phyloP scores from a whole-genome alignment of 2,329 filamentous ascomycete species.

The Elsinoe necatrix region DNA sequence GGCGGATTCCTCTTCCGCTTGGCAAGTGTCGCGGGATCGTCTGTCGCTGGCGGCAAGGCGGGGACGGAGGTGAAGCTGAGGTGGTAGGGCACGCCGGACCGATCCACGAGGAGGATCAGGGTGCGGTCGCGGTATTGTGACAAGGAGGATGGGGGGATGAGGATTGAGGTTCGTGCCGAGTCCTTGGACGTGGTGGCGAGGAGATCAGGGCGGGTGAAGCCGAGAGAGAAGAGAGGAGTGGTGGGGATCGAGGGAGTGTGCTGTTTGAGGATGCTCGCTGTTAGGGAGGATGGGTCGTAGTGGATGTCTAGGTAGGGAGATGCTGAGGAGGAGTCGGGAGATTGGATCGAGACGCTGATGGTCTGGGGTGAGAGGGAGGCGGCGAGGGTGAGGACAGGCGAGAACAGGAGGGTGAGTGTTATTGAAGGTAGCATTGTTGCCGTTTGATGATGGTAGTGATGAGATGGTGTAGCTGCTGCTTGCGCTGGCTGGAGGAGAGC shows the following conservation, averaged over 20 bases:
- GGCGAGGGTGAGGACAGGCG: neutral
- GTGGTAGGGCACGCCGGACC: conserved; percentile 37
- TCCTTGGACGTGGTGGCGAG: conserved; percentile 22
- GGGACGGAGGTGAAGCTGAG: conserved; percentile 35
- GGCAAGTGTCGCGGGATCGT: conserved; percentile 18
- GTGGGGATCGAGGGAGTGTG: conserved; percentile 31
- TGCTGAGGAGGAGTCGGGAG: conserved; percentile 29
- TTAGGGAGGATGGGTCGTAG: conserved; percentile 33
- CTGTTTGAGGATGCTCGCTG: conserved; percentile 30
- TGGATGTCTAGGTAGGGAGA: conserved; percentile 37
- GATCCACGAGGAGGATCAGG: conserved; percentile 37
- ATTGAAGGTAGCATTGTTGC: neutral
- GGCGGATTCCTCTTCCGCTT: neutral
- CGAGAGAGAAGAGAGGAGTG: conserved; percentile 37
- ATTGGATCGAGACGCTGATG: conserved; percentile 28
- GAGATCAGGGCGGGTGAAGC: conserved; percentile 32
- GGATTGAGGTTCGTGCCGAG: conserved; percentile 36
- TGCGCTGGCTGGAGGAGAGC: neutral
- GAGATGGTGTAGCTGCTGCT: neutral
- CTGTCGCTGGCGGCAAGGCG: conserved; percentile 18
- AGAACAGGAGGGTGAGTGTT: conserved; percentile 11
- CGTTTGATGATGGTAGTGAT: neutral
- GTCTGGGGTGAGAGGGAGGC: conserved; percentile 4
- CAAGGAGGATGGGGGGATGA: conserved; percentile 38
- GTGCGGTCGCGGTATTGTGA: conserved; percentile 35